Evolutionary conservation across 139 green algal genomes (phyloP).

Genomic region (Chlorella sp.): DNA sequence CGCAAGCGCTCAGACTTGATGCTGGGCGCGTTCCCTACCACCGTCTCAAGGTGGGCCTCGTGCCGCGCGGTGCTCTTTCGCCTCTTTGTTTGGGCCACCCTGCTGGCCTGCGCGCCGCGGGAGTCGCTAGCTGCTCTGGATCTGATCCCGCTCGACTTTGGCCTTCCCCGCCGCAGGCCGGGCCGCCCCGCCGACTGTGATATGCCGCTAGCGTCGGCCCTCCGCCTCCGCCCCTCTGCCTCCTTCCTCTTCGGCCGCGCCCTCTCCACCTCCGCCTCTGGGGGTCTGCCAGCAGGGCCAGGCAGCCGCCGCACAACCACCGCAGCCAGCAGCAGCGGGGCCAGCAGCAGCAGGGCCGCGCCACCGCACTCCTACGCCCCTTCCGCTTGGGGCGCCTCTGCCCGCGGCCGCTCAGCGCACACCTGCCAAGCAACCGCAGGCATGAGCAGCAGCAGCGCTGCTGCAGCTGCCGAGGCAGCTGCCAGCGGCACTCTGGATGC

Average conservation of each 20-base stretch:
- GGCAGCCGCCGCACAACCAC: background rate
- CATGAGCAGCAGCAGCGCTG: conserved; percentile 29
- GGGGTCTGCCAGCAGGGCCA: no score
- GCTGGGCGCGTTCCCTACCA: background rate
- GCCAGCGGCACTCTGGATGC: background rate
- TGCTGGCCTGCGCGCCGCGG: background rate
- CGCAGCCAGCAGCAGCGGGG: background rate
- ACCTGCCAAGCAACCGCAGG: background rate
- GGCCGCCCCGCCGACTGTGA: conserved; percentile 3
- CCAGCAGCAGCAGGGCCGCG: background rate
- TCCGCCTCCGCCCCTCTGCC: background rate
- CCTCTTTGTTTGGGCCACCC: background rate
- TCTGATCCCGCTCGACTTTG: background rate
- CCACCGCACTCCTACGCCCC: background rate
- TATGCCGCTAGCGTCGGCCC: background rate
- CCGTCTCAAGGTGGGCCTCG: background rate
- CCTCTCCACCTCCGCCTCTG: background rate
- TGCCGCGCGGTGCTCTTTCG: background rate
- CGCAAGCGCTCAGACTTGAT: background rate
- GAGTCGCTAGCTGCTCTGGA: background rate
- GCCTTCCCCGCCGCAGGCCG: background rate
- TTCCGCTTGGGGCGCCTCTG: background rate
- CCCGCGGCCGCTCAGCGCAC: background rate
- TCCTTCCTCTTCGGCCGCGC: background rate
- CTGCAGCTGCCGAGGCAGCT: background rate